Base-by-base conservation (phyloP, 306 rosid species). In the Malus domestica region DNA sequence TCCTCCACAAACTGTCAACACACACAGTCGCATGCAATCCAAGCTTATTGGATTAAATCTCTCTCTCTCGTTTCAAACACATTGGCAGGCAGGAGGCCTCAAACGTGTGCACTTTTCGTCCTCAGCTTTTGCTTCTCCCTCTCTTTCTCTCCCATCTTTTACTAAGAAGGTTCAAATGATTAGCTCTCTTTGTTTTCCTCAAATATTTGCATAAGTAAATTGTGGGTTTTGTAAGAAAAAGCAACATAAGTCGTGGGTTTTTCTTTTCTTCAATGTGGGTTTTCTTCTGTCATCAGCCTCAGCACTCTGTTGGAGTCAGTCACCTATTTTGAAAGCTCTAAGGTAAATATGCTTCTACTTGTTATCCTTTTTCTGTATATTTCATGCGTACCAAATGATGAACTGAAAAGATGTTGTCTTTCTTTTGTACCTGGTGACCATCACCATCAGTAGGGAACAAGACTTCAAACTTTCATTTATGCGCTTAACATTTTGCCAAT, bases 241-340 rank as follows among this genome's bases (percentile, higher is more conserved):
- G 57, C 74, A 72, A 79, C 72, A 55, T 51, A 74, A 30, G 52
- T 74, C 74, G 68, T 57, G 85, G 83, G 52, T 44, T 81, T 79
- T 64, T 51, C 78, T 68, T 81, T 85, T 82, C 76, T 73, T 81
- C 78, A 66, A 79, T 54, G 79, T 87, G 78, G 80, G 70, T 69
- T 72, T 83, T 65, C 45, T 84, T 83, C 85, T 77, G 79, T 87
- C 72, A 27, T 84, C 79, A 87, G 40, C 81, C 77, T 65, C 71
- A 35, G 83, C 87, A 86, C 80, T 70, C 92, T 89, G 99, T 77
- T 87, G 76, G 96, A 90, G 60, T 80, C 96, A 15, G 22, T 90
- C 67, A 78, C 88, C 80, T 87, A 78, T 80, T 87, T 85, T 69
- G 96, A 75, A 40, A 86, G 83, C 87, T 87, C 81, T 57, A 89